Evolutionary conservation across 2,329 filamentous ascomycete genomes (phyloP), one percentile per base, ranked within the genome.

Genomic region (Dendryphion nanum): DNA sequence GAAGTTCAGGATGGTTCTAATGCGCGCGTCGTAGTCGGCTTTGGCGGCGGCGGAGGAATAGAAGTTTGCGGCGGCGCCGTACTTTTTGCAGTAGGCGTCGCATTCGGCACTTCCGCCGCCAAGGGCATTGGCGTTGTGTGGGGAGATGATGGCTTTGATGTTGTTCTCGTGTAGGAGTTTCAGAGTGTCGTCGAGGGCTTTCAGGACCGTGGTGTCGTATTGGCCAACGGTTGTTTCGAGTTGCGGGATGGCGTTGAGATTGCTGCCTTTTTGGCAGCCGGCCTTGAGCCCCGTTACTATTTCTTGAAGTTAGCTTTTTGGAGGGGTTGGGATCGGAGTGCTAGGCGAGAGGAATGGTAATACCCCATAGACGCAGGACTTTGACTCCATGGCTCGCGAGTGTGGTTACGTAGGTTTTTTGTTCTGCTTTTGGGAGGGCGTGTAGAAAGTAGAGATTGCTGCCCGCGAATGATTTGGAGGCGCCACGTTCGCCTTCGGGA

Each of bases 71-170:
- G 24, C 32, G 29, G 17, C 31, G 6, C 13, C 16, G 33, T 32
- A 45, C 19, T 45, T 45, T 4, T 26, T 18, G 18, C 40, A 42
- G 23, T 45, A 45, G 3, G 40, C 40, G 20, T 45, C 42, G 29
- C 39, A 42, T 6, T 13, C 13, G 6, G 18, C 32, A n/a, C n/a
- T n/a, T 12, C 14, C 29, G 12, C 35, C 42, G 20, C 14, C 33
- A 3, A 45, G 14, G 4, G 53, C 46, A 40, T 58, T 60, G 12
- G 42, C 57, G 33, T 63, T 57, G 38, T 63, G 57, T 1, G 60
- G 60, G 6, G 59, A 61, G 35, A 63, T 53, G 33, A 63, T 51
- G 21, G 55, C 45, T 41, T 63, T 63, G 38, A 63, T 61, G 19
- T 51, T 52, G 35, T 59, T 59, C 30, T 48, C 31, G 3, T 35